Evolutionary conservation across 139 green algal species (phyloP), one percentile per base, ranked within the genome.

Genomic region (Volvox reticuliferus): DNA sequence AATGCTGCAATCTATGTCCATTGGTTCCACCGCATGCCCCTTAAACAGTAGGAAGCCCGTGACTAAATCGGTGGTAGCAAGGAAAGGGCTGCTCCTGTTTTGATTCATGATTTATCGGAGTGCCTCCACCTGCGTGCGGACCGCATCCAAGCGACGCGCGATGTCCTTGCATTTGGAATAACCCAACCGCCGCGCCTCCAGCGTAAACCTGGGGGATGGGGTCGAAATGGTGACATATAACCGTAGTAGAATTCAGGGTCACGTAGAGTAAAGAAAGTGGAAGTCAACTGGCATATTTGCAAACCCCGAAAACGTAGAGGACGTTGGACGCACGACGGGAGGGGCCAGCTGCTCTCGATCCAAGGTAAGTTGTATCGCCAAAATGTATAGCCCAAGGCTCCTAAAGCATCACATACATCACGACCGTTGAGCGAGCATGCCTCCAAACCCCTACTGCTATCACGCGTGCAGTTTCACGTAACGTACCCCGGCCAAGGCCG

Each of bases 141-240:
- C 35, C 13, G 37, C 82, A 12, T 94, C 91, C 44, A 94, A 80
- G 1, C 65, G 78, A 2, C 26, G 28, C 1, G 91, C 91, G 20
- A 94, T 35, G 33, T 79, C 80, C 61, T 94, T 88, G 36, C 87
- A 88, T 9, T 91, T 88, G 2, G 88, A 21, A 17, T 63, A 65
- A 0, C 91, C 91, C 63, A 94, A 32, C 21, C 88, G 91, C 62
- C 91, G 37, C 21, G 91, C 91, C 82, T 94, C 91, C 32, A 94
- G 71, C 16, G 91, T 79, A 55, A 91, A 85, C 63, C 87, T 93
- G 91, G 6, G 63, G 30, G 17, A 35, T 19, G n/a, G n/a, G n/a
- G n/a, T n/a, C n/a, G n/a, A 13, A 28, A 73, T 24, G 24, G 12
- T 30, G 65, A 73, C 2, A 73, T 24, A 12, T n/a, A n/a, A n/a